Evolutionary conservation across 345 rosid genomes (phyloP), one percentile per base, ranked within the genome.

Genomic region (Microthlaspi erraticum): DNA sequence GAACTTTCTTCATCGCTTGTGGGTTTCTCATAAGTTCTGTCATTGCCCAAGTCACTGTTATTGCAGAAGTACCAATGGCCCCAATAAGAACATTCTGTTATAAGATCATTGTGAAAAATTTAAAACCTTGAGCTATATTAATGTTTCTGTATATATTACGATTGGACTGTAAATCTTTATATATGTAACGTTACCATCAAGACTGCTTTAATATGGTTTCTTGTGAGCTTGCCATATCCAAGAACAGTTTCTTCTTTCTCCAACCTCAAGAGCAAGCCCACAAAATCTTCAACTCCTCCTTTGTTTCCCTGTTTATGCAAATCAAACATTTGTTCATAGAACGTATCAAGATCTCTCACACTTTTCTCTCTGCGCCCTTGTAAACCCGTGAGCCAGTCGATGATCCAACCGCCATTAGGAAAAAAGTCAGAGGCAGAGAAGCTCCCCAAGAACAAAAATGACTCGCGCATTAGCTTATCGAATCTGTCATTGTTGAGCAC

Each of bases 1-100:
- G 83, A 0, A 69, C 78, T 66, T 78, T 83, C 63, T 58, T 81
- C 83, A 85, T 77, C 33, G 48, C 72, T 42, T 68, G 66, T 1
- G 82, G 81, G 59, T 83, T 82, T 62, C 68, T 78, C 16, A 32
- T 64, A 0, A 84, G 80, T 62, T 82, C 84, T 2, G 88, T 60
- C 83, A 82, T 77, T 19, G 88, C 73, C 88, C 88, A 83, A 6
- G 61, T 64, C 64, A 77, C 46, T 12, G 73, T 51, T 43, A 68
- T 61, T 17, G 79, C 74, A 26, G 74, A 44, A 12, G 73, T 75
- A 10, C 60, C 63, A 0, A 75, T 69, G n/a, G 45, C 79, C 2
- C 64, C 79, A 13, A 75, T 37, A 37, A 75, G 68, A 42, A 68
- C 57, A 46, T 85, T 42, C 89, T 83, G 71, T 48, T 0, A 31